Evolutionary conservation across 1,284 basidiomycete genomes (phyloP), one percentile per base, ranked within the genome.

Genomic region (Tremellales sp.): DNA sequence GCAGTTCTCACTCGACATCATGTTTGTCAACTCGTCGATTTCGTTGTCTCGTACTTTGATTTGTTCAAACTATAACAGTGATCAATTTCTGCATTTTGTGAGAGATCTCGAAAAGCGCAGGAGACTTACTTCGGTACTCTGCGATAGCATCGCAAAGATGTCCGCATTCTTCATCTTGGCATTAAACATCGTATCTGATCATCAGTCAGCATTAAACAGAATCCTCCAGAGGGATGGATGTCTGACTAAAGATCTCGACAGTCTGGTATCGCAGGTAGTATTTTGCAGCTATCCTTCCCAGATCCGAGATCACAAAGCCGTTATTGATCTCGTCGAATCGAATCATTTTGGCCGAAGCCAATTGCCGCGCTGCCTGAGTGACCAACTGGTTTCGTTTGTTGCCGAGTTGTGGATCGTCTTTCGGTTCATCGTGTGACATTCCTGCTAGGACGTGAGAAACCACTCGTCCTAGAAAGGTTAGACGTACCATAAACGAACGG

Each of bases 151-250:
- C 5, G 74, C 79, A 40, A 99, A 78, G 21, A 91, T 81, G 70
- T 98, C 93, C 2, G 93, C 95, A 70, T 98, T 94, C 12, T 86
- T 83, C 92, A 98, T 97, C 50, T 76, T 81, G 1, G 84, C 79
- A 45, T 81, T 79, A 72, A 99, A 90, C 53, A 81, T 74, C 54
- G 82, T 74, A 73, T 91, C 67, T 72, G 41, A 10, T 6, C n/a
- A 22, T 28, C 33, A 21, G 29, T 60, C 42, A 58, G 47, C 39
- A 7, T n/a, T n/a, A n/a, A n/a, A n/a, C n/a, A 0, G 5, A 18
- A 5, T 5, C 13, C 5, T 35, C 24, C 4, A 24, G 27, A 14
- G 3, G 3, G n/a, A 6, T 28, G 31, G 6, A 28, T 8, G 5
- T 54, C 70, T 54, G 43, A 71, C 69, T 92, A 77, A 95, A 98